Base-by-base conservation (phyloP, 345 rosid species). In the Lepidium aucheri region DNA sequence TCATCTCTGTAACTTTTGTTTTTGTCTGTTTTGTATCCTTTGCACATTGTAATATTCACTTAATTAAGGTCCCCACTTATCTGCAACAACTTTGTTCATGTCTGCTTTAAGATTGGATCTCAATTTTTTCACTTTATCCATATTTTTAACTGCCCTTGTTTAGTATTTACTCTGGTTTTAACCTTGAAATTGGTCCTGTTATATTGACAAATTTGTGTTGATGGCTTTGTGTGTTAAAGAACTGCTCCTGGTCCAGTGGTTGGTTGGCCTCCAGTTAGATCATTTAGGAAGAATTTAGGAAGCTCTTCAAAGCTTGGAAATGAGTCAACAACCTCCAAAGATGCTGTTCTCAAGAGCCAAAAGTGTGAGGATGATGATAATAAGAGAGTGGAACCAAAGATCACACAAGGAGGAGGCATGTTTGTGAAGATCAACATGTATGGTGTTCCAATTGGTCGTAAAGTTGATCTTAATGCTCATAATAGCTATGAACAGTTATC, bases 211-310 rank as follows among this genome's bases (percentile, higher is more conserved):
- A n/a, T 64, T 45, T n/a, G n/a, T 35, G 33, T 70, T 63, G 56
- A 45, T 68, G 68, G 4, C 32, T 52, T 30, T 6, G 17, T 8
- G 49, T 41, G 0, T 72, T 79, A 70, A 69, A 94, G 99, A 77
- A 84, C 83, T 68, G 97, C 99, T 60, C 90, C 98, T 65, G 90
- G 90, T 72, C 85, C 96, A 74, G 91, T 95, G 28, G 99, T 95
- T 51, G 99, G 99, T 39, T 95, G 99, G 99, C 99, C 99, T 52
- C 99, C 99, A 46, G 83, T 95, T 66, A 79, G 99, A 16, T 85
- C 97, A 9, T 85, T 81, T 43, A 82, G 99, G 85, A 95, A 84
- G 84, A 89, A 95, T 59, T 82, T 95, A 66, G 30, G 75, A 78
- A 84, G 85, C 76, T 79, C 88, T 30, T 78, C 88, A 41, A 91